Evolutionary conservation across 1,284 basidiomycete genomes (phyloP).

Genomic region (Volvariella volvacea): DNA sequence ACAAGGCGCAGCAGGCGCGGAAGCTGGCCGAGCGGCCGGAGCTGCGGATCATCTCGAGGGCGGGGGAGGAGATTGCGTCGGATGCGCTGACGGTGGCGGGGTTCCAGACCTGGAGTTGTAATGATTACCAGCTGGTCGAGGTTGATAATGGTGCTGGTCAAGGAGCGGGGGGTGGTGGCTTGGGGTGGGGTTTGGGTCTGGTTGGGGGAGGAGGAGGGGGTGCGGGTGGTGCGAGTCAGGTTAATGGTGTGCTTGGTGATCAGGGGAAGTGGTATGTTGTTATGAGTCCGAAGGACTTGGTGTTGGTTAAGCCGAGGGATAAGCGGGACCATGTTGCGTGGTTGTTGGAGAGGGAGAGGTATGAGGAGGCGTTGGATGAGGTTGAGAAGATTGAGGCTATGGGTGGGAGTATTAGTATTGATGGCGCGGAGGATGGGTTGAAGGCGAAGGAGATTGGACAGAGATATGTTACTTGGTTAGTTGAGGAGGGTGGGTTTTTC

Average conservation of each 20-base stretch:
- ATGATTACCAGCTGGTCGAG: slow-evolving; percentile 77
- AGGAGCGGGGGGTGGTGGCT: neutral
- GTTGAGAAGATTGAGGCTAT: slow-evolving; percentile 60
- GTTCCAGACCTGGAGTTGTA: slow-evolving; percentile 85
- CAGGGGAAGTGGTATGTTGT: slow-evolving; percentile 63
- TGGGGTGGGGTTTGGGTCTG: neutral
- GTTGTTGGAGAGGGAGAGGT: slow-evolving; percentile 83
- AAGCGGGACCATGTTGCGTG: slow-evolving; percentile 88
- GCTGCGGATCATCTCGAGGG: slow-evolving; percentile 83
- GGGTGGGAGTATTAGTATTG: slow-evolving; percentile 11
- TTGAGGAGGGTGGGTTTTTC: slow-evolving; percentile 57
- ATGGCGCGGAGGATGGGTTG: slow-evolving; percentile 28
- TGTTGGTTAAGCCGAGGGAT: slow-evolving; percentile 83
- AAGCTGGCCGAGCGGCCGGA: slow-evolving; percentile 87
- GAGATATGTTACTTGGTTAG: slow-evolving; percentile 77
- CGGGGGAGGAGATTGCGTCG: slow-evolving; percentile 84
- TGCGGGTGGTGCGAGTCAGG: slow-evolving; percentile 5
- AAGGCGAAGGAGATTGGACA: slow-evolving; percentile 77
- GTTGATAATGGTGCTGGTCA: slow-evolving; percentile 10
- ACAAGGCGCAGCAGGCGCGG: slow-evolving; percentile 67
- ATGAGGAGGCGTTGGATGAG: slow-evolving; percentile 84
- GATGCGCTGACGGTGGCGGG: slow-evolving; percentile 80
- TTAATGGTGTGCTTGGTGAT: slow-evolving; percentile 8
- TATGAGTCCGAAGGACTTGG: slow-evolving; percentile 79
- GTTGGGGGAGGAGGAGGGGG: slow-evolving; percentile 20